Conservation (phyloP, 2,329 filamentous ascomycete genomes). For the Trichoderma lentiforme region DNA sequence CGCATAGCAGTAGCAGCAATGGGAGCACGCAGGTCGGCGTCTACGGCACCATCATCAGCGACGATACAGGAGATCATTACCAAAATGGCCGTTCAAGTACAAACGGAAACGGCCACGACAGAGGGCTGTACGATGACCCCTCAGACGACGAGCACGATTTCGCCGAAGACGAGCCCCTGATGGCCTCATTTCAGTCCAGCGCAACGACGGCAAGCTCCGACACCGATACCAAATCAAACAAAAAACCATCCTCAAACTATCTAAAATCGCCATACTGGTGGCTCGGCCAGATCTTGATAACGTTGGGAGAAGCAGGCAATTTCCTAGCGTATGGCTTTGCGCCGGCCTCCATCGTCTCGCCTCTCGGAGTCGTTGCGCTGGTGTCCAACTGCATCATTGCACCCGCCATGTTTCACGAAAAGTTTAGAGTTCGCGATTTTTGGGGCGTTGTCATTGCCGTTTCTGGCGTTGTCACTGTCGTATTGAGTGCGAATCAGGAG, state of each 20-base stretch:
- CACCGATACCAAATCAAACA: slow-evolving; percentile 27
- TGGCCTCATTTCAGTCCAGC: slow-evolving; percentile 46
- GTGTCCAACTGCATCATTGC: slow-evolving; percentile 97
- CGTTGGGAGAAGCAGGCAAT: slow-evolving; percentile 88
- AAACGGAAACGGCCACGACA: slow-evolving; percentile 18
- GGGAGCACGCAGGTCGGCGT: slow-evolving; percentile 26
- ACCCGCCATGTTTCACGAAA: slow-evolving; percentile 88
- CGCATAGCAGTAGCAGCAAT: slow-evolving; percentile 26
- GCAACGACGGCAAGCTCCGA: slow-evolving; percentile 26
- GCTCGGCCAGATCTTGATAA: slow-evolving; percentile 89
- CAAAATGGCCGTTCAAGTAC: slow-evolving; percentile 22
- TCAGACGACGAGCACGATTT: slow-evolving; percentile 26
- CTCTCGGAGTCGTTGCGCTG: slow-evolving; percentile 91
- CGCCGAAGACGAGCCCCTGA: slow-evolving; percentile 51
- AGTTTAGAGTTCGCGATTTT: slow-evolving; percentile 79
- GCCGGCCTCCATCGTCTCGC: slow-evolving; percentile 94
- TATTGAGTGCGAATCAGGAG: slow-evolving; percentile 82
- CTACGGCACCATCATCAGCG: slow-evolving; percentile 35
- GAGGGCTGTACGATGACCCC: slow-evolving; percentile 5
- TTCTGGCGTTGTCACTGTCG: slow-evolving; percentile 84
- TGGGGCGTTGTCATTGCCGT: slow-evolving; percentile 86
- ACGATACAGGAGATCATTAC: slow-evolving; percentile 17
- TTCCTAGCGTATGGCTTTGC: slow-evolving; percentile 98
- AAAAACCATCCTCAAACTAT: slow-evolving; percentile 63
- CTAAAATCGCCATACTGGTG: slow-evolving; percentile 94